These are phyloP conservation scores for Lipomyces orientalis DNA, from an alignment of 805 yeast species.

Conservation along the genomic window DNA sequence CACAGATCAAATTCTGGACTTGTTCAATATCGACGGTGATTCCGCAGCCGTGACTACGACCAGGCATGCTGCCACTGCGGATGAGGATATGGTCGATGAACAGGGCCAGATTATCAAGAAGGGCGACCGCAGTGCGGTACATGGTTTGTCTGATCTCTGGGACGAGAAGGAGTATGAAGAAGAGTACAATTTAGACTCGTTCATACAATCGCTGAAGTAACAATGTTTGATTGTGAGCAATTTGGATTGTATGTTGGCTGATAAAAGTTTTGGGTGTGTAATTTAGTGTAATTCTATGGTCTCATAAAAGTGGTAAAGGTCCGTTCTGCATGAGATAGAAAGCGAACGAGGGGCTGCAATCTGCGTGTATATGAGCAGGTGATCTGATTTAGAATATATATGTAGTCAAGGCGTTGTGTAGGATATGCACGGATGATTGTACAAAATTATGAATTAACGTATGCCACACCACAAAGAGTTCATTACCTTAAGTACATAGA, in stretches of 20 bases:
- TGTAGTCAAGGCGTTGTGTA: background rate
- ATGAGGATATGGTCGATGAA: slow-evolving; percentile 55
- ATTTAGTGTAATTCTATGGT: background rate
- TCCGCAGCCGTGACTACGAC: slow-evolving; percentile 42
- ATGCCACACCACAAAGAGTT: no score
- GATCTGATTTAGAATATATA: background rate
- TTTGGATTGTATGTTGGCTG: background rate
- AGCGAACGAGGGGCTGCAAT: background rate
- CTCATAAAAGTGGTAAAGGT: background rate
- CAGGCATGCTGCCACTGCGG: slow-evolving; percentile 37
- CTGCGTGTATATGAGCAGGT: background rate
- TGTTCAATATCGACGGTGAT: slow-evolving; percentile 73
- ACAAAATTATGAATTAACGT: background rate
- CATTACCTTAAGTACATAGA: no score
- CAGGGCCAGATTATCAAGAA: slow-evolving; percentile 60
- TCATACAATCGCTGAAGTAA: slow-evolving; percentile 76
- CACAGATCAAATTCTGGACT: slow-evolving; percentile 87
- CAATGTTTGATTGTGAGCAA: background rate
- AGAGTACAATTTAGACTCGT: slow-evolving; percentile 91
- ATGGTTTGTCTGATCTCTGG: slow-evolving; percentile 93
- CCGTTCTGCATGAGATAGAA: background rate
- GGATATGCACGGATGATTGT: background rate
- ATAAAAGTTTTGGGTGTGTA: background rate
- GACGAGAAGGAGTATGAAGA: slow-evolving; percentile 95
- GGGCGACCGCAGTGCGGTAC: slow-evolving; percentile 83